Evolutionary conservation across 176 grass and related monocot species (phyloP).

Genomic region (Alloteropsis semialata): DNA sequence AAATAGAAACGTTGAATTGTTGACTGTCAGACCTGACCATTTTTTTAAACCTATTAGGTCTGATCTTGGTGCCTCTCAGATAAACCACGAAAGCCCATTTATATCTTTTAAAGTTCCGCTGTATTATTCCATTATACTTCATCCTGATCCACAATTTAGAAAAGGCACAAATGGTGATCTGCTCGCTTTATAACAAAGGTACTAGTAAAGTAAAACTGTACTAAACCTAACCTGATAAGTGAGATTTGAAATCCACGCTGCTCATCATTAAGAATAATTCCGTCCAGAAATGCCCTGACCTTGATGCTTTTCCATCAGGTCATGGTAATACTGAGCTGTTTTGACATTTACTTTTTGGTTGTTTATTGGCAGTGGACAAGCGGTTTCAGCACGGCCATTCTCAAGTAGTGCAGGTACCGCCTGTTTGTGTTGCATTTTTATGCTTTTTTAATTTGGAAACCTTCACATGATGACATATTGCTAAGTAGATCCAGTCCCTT

Average conservation of each 20-base stretch:
- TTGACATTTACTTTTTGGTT: constrained; percentile 8
- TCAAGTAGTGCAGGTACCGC: constrained; percentile 69
- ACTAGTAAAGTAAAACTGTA: not conserved
- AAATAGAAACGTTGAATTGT: not conserved
- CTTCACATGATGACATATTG: not conserved
- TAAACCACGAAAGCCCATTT: not conserved
- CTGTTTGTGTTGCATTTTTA: constrained; percentile 11
- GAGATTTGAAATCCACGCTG: not conserved
- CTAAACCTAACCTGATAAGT: not conserved
- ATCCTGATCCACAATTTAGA: not conserved
- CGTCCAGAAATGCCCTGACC: not conserved
- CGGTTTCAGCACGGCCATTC: constrained; percentile 50
- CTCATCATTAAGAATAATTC: not conserved
- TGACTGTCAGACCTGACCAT: not conserved
- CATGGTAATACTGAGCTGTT: constrained; percentile 11
- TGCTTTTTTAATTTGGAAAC: not conserved
- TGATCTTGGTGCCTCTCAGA: not conserved
- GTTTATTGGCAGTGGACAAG: constrained; percentile 25
- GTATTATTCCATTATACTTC: not conserved
- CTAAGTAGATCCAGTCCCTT: not conserved
- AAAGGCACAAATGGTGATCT: not conserved
- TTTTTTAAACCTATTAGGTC: not conserved
- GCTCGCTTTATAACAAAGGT: not conserved
- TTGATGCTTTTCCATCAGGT: not conserved
- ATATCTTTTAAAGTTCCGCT: not conserved